Evolutionary conservation across 345 rosid species (phyloP), one percentile per base, ranked within the genome.

Genomic region (Citrus reticulata): DNA sequence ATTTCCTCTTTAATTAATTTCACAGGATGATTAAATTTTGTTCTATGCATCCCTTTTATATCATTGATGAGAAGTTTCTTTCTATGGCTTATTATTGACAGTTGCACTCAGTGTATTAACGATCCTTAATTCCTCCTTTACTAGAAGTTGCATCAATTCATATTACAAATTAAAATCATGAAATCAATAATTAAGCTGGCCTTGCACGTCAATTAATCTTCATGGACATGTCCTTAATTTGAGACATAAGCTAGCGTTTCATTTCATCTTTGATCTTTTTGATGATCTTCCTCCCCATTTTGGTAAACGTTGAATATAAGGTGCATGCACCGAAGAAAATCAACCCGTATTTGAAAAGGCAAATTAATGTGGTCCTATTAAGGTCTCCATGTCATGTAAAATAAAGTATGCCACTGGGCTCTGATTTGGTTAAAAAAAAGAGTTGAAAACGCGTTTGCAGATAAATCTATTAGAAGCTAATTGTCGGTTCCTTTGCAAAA

Each of bases 401-500:
- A 46, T 0, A n/a, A 54, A 68, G 78, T 20, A 27, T 1, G 39
- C 60, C 72, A 60, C 59, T 68, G 17, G 46, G 20, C 54, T 70
- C 40, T 46, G 69, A 34, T 74, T 13, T 39, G 61, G 37, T 32
- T 25, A 3, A 9, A 70, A n/a, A 64, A 17, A 65, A 37, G 10
- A 7, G 67, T 35, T 7, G 64, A 67, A 79, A 72, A 27, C 19
- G 81, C 73, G 81, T 57, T 54, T 6, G 5, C 3, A 29, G 7
- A 13, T 17, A 14, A 60, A 67, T 64, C 61, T 6, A 39, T 54
- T 42, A 30, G 78, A 13, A 58, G 35, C 78, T 14, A 61, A 75
- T 17, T 60, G 42, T 80, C 75, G 55, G 68, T 39, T 66, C 29
- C 68, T 40, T 40, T 57, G 62, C 77, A 17, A 40, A 74, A 74